phyloP scores from a whole-genome alignment of 2,329 filamentous ascomycete genomes.

The Lachnellula hyalina region DNA sequence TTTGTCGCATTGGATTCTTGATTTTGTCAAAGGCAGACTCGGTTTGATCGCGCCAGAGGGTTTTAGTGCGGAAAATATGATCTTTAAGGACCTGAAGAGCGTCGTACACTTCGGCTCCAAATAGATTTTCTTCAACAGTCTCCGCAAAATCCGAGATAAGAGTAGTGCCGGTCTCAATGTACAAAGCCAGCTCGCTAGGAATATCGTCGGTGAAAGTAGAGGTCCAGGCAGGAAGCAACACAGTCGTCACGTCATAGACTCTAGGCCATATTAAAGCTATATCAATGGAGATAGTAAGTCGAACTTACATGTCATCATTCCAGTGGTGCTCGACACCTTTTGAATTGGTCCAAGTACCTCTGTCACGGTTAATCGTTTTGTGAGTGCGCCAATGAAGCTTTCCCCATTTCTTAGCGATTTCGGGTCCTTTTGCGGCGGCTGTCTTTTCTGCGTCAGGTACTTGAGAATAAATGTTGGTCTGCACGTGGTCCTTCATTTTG shows the following conservation, averaged over 20 bases:
- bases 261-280: neutral
- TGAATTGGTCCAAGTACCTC: neutral
- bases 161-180: neutral
- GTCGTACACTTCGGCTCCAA: conserved; percentile 1
- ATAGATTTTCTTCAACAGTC: neutral
- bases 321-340: neutral
- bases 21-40: conserved; percentile 1
- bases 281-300: neutral
- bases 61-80: conserved; percentile 2
- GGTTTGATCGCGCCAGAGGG: neutral
- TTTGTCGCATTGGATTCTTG: neutral
- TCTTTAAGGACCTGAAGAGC: conserved; percentile 7
- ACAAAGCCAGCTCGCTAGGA: neutral
- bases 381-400: neutral
- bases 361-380: neutral
- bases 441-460: neutral
- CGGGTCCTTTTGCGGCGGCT: neutral
- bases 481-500: neutral
- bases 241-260: neutral
- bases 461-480: neutral
- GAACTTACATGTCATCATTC: neutral
- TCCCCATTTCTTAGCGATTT: neutral
- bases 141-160: conserved; percentile 7
- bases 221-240: neutral
- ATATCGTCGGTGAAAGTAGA: conserved; percentile 4